phyloP scores from a whole-genome alignment of 192 early-diverging fungal genomes.

The Coemansia sp. region DNA sequence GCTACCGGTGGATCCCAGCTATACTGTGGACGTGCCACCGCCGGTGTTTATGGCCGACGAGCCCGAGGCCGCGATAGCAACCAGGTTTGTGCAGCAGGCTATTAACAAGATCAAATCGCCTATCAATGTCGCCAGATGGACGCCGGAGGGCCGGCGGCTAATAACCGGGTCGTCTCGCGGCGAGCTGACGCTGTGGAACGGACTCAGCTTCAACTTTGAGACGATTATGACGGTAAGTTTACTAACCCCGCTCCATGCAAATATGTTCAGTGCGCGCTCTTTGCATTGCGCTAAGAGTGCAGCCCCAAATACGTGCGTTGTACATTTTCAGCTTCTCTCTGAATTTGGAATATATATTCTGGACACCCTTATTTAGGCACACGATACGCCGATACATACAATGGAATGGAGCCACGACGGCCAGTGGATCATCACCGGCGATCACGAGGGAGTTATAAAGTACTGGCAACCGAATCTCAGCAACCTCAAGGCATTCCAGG shows the following conservation, averaged over 20 bases:
- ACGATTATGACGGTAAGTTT: slow-evolving; percentile 76
- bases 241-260: neutral
- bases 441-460: slow-evolving; percentile 89
- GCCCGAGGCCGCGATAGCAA: slow-evolving; percentile 37
- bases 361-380: slow-evolving; percentile 58
- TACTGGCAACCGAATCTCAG: slow-evolving; percentile 98
- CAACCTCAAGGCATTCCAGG: slow-evolving; percentile 82
- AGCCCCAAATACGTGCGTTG: too few species aligned
- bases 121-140: slow-evolving; percentile 92
- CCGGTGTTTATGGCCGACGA: slow-evolving; percentile 42
- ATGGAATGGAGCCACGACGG: slow-evolving; percentile 98
- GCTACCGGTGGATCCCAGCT: slow-evolving; percentile 39
- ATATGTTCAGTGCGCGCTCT: neutral
- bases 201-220: slow-evolving; percentile 96
- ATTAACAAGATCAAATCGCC: slow-evolving; percentile 91
- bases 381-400: slow-evolving; percentile 87
- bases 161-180: slow-evolving; percentile 91
- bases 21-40: slow-evolving; percentile 54
- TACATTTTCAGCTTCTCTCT: too few species aligned
- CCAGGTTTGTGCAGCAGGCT: slow-evolving; percentile 37
- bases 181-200: slow-evolving; percentile 97
- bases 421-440: slow-evolving; percentile 92
- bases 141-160: slow-evolving; percentile 89
- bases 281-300: neutral
- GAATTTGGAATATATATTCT: slow-evolving; percentile 4